Evolutionary conservation across 768 basidiomycete species (phyloP), one percentile per base, ranked within the genome.

Genomic region (Chalciporus sphaerocephalus): DNA sequence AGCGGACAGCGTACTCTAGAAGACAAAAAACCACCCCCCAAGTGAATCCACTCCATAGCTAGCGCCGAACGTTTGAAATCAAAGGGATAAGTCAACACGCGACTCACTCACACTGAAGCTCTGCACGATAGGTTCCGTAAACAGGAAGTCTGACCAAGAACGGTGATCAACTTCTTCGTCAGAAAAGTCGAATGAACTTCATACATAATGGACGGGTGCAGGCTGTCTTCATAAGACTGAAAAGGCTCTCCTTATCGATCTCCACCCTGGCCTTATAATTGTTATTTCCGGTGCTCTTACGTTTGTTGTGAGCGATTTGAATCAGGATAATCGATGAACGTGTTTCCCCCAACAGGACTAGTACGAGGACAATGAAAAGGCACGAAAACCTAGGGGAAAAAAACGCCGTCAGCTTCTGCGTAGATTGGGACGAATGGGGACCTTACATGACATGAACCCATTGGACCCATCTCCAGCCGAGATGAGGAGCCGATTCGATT

Each of bases 391-490:
- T 85, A 40, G 17, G n/a, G n/a, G n/a, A 21, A 55, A 36, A 33
- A 40, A 38, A 43, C 41, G 37, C 40, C 5, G 17, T 40, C 39
- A 28, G 22, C 17, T 15, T 5, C n/a, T 7, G 7, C 5, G 22
- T 12, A 18, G 22, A 15, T 16, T 5, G 10, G 28, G 10, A n/a
- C 6, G 5, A 36, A 16, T 2, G 2, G 9, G 35, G 11, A 23
- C 23, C 56, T 44, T 39, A 79, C 83, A 83, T 84, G 57, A 79
- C 64, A 47, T 82, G 79, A 11, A 89, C 72, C 87, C 87, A 91
- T 56, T 87, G 79, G 16, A 92, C 85, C 86, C 88, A 90, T 30
- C 87, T 69, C 87, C 88, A 91, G 49, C 72, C 72, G 5, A 89
- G 65, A 23, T 66, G 66, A 0, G 69, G 65, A 48, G 76, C 77